Base-by-base conservation (phyloP, 805 yeast genomes). In the Priceomyces fermenticarens region DNA sequence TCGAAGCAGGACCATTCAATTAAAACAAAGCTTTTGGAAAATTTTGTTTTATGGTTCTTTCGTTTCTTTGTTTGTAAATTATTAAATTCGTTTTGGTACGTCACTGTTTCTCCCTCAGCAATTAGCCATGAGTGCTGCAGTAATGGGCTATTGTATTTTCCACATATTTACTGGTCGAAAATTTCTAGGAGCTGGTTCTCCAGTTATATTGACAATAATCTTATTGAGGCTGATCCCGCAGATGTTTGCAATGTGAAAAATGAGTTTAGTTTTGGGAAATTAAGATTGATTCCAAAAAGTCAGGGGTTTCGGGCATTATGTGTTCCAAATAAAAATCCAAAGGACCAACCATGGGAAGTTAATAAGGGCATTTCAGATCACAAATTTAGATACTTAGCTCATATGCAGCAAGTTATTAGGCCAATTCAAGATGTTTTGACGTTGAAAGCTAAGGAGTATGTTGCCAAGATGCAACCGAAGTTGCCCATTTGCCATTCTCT, bases 1-100 rank as follows among this genome's bases (percentile, higher is more conserved):
- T 72, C 72, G n/a, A 62, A 60, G 16, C 71, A 69, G 10, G 85
- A 79, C 37, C 63, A 60, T 25, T 37, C 47, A 1, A 58, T 62
- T 43, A 65, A 81, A 3, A 57, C 53, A 35, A 12, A 40, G 0
- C 48, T 75, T 12, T 55, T 81, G 10, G 41, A 49, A 2, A 47
- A 53, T 2, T 78, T 86, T 36, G 20, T 85, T 1, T 36, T 38
- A 1, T 90, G 96, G 96, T 36, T 84, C 2, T 75, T 84, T 31
- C 46, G 59, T 0, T 30, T 28, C 0, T 70, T 81, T 38, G 47
- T 86, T 0, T 62, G 73, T 6, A 68, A 63, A 12, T 44, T 85
- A 1, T 48, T 86, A 0, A 58, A 66, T 0, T 58, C 75, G 0
- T 78, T 77, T 51, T 89, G 88, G 64, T 82, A 85, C 53, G 81